Evolutionary conservation across 768 basidiomycete species (phyloP).

Genomic region (Boletellus emodensis): DNA sequence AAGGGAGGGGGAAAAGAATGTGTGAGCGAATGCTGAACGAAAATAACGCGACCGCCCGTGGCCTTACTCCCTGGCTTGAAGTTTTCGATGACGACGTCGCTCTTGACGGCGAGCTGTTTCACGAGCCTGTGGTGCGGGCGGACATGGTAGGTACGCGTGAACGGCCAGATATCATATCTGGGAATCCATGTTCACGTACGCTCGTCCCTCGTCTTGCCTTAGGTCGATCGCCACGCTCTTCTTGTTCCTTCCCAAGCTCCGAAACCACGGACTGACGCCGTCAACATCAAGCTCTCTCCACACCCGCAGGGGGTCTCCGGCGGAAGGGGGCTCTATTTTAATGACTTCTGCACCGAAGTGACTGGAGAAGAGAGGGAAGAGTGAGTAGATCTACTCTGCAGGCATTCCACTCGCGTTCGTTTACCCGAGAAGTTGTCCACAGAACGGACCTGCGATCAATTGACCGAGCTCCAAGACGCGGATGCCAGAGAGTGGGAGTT

Average conservation of each 20-base stretch:
- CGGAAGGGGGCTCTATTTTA: conserved; percentile 62
- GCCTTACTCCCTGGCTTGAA: conserved; percentile 69
- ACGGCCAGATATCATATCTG: neutral
- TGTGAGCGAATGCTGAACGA: neutral
- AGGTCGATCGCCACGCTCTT: conserved; percentile 70
- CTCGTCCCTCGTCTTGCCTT: conserved; percentile 51
- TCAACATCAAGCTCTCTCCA: conserved; percentile 71
- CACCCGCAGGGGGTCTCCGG: conserved; percentile 64
- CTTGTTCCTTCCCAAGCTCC: conserved; percentile 69
- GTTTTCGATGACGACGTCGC: conserved; percentile 67
- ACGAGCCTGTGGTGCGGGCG: conserved; percentile 44
- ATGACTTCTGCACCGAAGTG: conserved; percentile 73
- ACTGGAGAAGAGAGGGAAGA: conserved; percentile 29
- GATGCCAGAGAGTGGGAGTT: conserved; percentile 58
- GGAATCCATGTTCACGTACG: conserved; percentile 30
- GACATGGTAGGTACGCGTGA: neutral
- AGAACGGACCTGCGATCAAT: conserved; percentile 69
- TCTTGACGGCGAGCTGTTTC: conserved; percentile 54
- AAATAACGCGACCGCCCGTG: neutral
- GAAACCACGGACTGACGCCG: conserved; percentile 71
- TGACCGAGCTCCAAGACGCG: conserved; percentile 69
- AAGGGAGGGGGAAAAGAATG: neutral
- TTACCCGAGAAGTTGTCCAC: conserved; percentile 67
- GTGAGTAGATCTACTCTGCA: neutral
- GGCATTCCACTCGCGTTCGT: conserved; percentile 7